These are phyloP conservation scores for Pythium utonaiense DNA, from an alignment of 352 stramenopile genomes.

Conservation along the genomic window DNA sequence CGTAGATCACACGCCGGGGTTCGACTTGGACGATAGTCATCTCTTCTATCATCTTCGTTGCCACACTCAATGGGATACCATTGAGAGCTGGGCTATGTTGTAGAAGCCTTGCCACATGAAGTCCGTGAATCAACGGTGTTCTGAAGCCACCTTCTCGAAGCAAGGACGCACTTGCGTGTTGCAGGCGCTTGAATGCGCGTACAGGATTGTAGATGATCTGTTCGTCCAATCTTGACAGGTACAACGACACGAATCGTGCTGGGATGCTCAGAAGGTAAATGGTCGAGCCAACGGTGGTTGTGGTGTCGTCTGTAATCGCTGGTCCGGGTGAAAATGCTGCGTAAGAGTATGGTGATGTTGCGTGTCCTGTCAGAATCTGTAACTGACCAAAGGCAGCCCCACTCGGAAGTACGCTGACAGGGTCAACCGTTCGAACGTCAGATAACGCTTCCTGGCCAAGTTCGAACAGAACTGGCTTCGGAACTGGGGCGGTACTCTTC, in stretches of 20 bases:
- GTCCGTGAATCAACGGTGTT: slow-evolving; percentile 6
- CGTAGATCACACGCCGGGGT: slow-evolving; percentile 17
- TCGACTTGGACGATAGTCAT: slow-evolving; percentile 18
- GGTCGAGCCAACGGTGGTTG: neutral
- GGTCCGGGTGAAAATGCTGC: slow-evolving; percentile 25
- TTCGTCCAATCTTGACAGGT: slow-evolving; percentile 30
- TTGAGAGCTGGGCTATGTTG: neutral
- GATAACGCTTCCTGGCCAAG: neutral
- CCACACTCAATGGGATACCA: slow-evolving; percentile 11
- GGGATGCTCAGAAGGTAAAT: slow-evolving; percentile 33
- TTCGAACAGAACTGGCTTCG: neutral
- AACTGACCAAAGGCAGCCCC: slow-evolving; percentile 40
- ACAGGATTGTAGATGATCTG: slow-evolving; percentile 40
- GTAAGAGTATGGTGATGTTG: slow-evolving; percentile 39
- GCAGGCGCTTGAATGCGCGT: slow-evolving; percentile 31
- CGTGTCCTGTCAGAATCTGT: slow-evolving; percentile 32
- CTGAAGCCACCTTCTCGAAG: neutral
- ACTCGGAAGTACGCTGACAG: slow-evolving; percentile 33
- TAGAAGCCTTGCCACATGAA: slow-evolving; percentile 9
- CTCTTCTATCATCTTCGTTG: slow-evolving; percentile 11
- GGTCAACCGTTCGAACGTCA: slow-evolving; percentile 19
- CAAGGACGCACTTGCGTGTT: slow-evolving; percentile 13
- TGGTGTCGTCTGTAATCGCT: neutral
- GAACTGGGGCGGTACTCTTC: neutral
- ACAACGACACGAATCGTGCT: slow-evolving; percentile 24